Evolutionary conservation across 2,329 filamentous ascomycete species (phyloP).

Genomic region (Claviceps pusilla): DNA sequence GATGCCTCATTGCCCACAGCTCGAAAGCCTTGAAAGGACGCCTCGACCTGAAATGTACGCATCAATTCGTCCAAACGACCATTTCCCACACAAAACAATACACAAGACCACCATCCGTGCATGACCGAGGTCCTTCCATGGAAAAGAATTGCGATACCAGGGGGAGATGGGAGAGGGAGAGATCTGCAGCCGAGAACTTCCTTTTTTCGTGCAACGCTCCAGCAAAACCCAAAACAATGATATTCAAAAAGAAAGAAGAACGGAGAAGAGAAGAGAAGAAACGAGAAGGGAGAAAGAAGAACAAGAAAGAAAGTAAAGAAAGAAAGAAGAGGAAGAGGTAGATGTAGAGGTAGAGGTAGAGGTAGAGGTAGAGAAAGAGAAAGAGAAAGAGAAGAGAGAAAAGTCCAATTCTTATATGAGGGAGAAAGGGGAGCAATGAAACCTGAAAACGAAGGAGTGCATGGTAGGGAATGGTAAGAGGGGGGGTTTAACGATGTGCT

Average conservation of each 20-base stretch:
- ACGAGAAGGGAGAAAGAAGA: background rate
- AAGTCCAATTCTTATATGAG: background rate
- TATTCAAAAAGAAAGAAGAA: conserved; percentile 1
- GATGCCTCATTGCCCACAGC: background rate
- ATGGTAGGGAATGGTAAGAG: background rate
- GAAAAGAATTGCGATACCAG: background rate
- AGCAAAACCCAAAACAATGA: conserved; percentile 1
- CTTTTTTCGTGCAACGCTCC: conserved; percentile 1
- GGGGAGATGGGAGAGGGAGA: background rate
- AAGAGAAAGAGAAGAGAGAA: background rate
- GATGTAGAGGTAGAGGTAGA: too few relatives aligned
- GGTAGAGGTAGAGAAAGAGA: background rate
- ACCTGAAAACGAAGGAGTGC: background rate
- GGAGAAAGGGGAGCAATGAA: background rate
- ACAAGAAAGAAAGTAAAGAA: too few relatives aligned
- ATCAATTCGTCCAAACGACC: too few relatives aligned
- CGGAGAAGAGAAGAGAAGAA: background rate
- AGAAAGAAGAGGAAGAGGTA: too few relatives aligned
- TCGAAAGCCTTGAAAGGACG: background rate
- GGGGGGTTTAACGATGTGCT: background rate
- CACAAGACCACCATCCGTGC: background rate
- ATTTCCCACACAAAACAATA: background rate
- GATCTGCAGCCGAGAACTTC: background rate
- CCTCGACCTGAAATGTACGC: background rate
- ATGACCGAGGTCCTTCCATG: background rate